Conservation (phyloP, 805 yeast genomes). For the Wickerhamiella azyma region DNA sequence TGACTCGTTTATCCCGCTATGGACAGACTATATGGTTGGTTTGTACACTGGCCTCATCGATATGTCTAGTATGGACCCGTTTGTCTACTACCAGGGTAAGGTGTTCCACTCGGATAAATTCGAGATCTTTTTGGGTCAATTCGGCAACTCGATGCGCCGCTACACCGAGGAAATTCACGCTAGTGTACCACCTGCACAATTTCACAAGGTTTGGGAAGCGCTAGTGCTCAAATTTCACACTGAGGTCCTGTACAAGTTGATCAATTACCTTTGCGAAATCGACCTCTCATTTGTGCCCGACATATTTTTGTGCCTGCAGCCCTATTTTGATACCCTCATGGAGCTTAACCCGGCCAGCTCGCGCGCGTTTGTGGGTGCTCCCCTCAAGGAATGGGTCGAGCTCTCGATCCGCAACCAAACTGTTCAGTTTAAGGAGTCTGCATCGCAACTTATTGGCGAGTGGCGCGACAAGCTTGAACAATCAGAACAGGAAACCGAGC, state of each 20-base stretch:
- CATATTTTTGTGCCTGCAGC: constrained; percentile 5
- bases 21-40: constrained; percentile 4
- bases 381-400: constrained; percentile 9
- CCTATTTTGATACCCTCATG: constrained; percentile 14
- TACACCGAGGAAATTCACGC: constrained; percentile 30
- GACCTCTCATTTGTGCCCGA: constrained; percentile 4
- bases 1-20: not conserved
- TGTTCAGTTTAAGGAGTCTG: constrained; percentile 18
- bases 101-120: constrained; percentile 3
- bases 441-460: constrained; percentile 20
- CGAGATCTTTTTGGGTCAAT: constrained; percentile 1
- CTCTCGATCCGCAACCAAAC: constrained; percentile 14
- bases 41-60: not conserved
- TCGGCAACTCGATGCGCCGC: constrained; percentile 27
- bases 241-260: constrained; percentile 16
- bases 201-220: constrained; percentile 23
- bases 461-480: constrained; percentile 27
- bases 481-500: constrained; percentile 37
- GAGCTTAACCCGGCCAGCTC: constrained; percentile 1
- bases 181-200: constrained; percentile 31
- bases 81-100: constrained; percentile 1
- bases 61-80: constrained; percentile 5
- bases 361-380: constrained; percentile 2
- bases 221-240: constrained; percentile 19
- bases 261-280: constrained; percentile 1